These are phyloP conservation scores for Vigna angularis DNA, from an alignment of 306 rosid species.

Conservation along the genomic window DNA sequence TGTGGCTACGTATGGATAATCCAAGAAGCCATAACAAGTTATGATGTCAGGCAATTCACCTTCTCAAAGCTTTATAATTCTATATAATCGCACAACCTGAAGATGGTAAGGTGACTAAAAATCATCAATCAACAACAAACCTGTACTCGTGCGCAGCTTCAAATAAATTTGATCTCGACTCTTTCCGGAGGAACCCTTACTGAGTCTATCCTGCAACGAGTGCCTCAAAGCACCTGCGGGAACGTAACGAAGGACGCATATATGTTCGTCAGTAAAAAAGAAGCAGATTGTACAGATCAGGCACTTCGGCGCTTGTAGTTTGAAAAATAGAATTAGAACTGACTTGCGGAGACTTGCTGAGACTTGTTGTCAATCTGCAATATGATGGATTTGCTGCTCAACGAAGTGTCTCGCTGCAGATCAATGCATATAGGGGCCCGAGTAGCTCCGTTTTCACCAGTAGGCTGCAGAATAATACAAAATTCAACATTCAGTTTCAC, in stretches of 20 bases:
- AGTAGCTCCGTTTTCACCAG: conserved; percentile 98
- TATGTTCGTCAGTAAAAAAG: conserved; percentile 11
- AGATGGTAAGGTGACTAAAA: conserved; percentile 31
- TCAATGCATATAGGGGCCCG: conserved; percentile 94
- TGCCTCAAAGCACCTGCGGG: conserved; percentile 88
- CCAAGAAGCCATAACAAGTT: not conserved
- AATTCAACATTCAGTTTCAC: conserved; percentile 15
- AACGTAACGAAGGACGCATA: conserved; percentile 38
- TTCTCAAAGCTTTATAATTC: conserved; percentile 9
- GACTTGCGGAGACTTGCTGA: conserved; percentile 97
- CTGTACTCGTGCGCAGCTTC: conserved; percentile 94
- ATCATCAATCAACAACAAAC: conserved; percentile 57
- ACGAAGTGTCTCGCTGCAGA: conserved; percentile 82
- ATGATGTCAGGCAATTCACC: not conserved
- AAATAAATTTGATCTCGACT: conserved; percentile 85
- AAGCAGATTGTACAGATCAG: conserved; percentile 41
- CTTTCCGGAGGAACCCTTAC: conserved; percentile 77
- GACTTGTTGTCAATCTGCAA: conserved; percentile 94
- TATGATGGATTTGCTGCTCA: conserved; percentile 94
- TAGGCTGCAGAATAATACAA: conserved; percentile 69
- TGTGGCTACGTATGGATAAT: not conserved
- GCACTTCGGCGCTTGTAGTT: not conserved
- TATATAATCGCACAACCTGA: conserved; percentile 22
- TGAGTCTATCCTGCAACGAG: conserved; percentile 90
- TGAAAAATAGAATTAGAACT: conserved; percentile 45